phyloP scores from a whole-genome alignment of 805 yeast species.

The Candida stauntonica region DNA sequence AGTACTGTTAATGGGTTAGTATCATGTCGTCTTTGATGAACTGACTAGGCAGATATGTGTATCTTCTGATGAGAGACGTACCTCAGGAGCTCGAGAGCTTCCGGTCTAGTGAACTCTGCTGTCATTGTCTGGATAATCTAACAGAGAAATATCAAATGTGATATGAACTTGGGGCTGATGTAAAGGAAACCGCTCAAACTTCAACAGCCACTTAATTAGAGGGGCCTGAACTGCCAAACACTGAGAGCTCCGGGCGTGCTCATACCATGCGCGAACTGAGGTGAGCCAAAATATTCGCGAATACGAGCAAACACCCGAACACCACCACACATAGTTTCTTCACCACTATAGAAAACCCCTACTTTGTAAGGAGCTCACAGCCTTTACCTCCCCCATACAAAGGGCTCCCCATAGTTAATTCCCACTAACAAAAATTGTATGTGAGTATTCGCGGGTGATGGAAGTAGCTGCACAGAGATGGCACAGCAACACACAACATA shows the following conservation, averaged over 20 bases:
- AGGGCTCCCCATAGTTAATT: constrained; percentile 10
- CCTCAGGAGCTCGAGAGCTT: constrained; percentile 12
- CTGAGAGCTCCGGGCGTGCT: too few relatives aligned
- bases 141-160: too few relatives aligned
- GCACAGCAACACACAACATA: background rate
- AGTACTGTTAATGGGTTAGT: constrained; percentile 6
- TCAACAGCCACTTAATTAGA: too few relatives aligned
- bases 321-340: constrained; percentile 10
- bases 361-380: constrained; percentile 11
- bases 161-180: too few relatives aligned
- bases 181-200: too few relatives aligned
- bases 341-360: constrained; percentile 20
- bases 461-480: background rate
- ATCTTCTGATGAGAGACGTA: too few relatives aligned
- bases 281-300: too few relatives aligned
- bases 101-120: constrained; percentile 10
- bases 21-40: too few relatives aligned
- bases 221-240: too few relatives aligned
- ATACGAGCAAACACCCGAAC: constrained; percentile 4
- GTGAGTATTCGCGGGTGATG: constrained; percentile 15
- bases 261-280: too few relatives aligned
- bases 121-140: constrained; percentile 1
- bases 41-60: too few relatives aligned
- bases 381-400: constrained; percentile 7
- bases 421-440: constrained; percentile 11